phyloP scores from a whole-genome alignment of 257 asterid genomes.

The Solanum arcanum region DNA sequence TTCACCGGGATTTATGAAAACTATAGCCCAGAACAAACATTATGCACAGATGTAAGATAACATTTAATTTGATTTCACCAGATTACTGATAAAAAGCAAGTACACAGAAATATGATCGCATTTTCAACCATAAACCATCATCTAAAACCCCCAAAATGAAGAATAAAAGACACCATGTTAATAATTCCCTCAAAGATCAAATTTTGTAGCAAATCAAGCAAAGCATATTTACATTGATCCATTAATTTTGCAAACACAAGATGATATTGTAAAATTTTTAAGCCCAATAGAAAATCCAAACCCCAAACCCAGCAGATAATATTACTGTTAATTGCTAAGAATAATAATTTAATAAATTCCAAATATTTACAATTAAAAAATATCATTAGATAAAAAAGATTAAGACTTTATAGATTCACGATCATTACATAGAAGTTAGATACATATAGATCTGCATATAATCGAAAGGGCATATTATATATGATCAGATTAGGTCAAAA shows the following conservation, averaged over 20 bases:
- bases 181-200: not conserved
- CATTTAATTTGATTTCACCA: not conserved
- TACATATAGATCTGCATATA: not conserved
- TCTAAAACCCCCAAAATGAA: not conserved
- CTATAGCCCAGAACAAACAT: not conserved
- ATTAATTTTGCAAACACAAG: not conserved
- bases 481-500: not conserved
- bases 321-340: not conserved
- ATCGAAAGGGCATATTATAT: not conserved
- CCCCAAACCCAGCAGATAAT: not conserved
- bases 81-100: not conserved
- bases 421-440: not conserved
- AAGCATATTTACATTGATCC: not conserved
- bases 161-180: not conserved
- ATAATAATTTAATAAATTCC: not conserved
- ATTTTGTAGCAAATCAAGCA: not conserved
- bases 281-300: not conserved
- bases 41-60: not conserved
- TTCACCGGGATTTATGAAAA: not conserved
- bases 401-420: not conserved
- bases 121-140: not conserved
- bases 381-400: conserved; percentile 8
- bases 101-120: not conserved
- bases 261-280: not conserved
- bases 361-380: not conserved